Evolutionary conservation across 2,329 filamentous ascomycete genomes (phyloP), one percentile per base, ranked within the genome.

Genomic region (Nemania diffusa): DNA sequence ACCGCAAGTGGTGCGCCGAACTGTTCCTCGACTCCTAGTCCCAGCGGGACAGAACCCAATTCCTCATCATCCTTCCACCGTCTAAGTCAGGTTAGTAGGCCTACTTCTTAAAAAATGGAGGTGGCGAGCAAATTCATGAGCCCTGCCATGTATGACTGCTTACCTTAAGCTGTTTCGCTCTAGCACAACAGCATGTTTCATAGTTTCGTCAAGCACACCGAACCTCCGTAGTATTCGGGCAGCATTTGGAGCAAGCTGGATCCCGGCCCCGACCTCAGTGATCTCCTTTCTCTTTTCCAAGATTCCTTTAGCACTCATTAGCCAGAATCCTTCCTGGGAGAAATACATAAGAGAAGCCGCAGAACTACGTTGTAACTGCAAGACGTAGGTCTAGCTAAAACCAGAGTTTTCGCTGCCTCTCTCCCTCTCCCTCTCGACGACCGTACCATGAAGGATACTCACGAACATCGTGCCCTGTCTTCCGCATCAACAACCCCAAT

Each of bases 201-300:
- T 67, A 2, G 50, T 59, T 17, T 73, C 68, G 0, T 68, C 64
- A 8, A 71, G 71, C 1, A 80, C 61, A 6, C 78, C 79, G 66
- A 79, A 79, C 37, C 69, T 66, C 22, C 70, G 55, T 15, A 81
- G 69, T 0, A 80, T 65, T 0, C 76, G 72, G 5, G 73, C 62
- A 13, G 75, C 74, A 62, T 81, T 81, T 0, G 80, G 75, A 0
- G 78, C 75, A 7, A 81, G 73, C 69, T 81, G 78, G 26, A 81
- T 79, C 1, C 78, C 80, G 5, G 79, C 79, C 11, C 80, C 79
- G 17, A 79, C 79, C 68, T 82, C 81, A 20, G 72, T 74, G 0
- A 82, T 71, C 6, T 73, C 65, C 4, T 69, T 55, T 11, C 78
- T 75, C 68, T 75, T 75, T 67, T 81, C 80, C n/a, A 80, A 69